phyloP scores from a whole-genome alignment of 208 protist genomes.

The Trypanosoma lewisi region DNA sequence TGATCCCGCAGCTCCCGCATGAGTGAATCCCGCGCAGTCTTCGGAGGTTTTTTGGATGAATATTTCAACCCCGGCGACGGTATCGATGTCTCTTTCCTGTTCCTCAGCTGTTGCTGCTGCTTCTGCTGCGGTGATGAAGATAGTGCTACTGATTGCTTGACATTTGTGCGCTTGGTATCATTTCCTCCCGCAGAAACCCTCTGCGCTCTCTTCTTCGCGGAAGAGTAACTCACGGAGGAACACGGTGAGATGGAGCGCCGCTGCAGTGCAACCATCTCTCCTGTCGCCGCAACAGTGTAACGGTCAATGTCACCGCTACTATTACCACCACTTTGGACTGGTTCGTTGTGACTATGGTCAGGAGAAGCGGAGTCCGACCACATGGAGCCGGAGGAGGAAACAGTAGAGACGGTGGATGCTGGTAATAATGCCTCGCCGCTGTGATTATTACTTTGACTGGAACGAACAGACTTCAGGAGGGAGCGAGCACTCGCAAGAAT shows the following conservation, averaged over 20 bases:
- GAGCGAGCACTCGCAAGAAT: conserved; percentile 17
- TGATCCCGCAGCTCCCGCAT: conserved; percentile 25
- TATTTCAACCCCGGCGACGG: background rate
- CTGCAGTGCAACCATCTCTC: background rate
- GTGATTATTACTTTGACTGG: background rate
- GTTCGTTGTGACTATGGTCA: background rate
- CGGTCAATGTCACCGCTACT: background rate
- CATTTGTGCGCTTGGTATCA: background rate
- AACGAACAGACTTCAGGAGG: conserved; percentile 1
- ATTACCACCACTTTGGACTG: too few species aligned
- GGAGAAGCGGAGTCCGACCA: background rate
- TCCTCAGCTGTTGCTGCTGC: background rate
- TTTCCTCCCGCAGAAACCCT: background rate
- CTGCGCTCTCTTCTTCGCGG: conserved; percentile 13
- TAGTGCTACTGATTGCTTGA: background rate
- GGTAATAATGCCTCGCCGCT: background rate
- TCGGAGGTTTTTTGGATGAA: background rate
- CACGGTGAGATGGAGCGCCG: conserved; percentile 19
- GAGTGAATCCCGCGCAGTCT: conserved; percentile 12
- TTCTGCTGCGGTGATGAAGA: background rate
- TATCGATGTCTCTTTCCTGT: background rate
- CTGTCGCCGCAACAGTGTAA: background rate
- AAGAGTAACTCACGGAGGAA: conserved; percentile 22
- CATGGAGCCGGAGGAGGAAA: background rate
- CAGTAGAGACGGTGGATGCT: background rate